Base-by-base conservation (phyloP, 2,329 filamentous ascomycete genomes). In the Sclerotinia glacialis region DNA sequence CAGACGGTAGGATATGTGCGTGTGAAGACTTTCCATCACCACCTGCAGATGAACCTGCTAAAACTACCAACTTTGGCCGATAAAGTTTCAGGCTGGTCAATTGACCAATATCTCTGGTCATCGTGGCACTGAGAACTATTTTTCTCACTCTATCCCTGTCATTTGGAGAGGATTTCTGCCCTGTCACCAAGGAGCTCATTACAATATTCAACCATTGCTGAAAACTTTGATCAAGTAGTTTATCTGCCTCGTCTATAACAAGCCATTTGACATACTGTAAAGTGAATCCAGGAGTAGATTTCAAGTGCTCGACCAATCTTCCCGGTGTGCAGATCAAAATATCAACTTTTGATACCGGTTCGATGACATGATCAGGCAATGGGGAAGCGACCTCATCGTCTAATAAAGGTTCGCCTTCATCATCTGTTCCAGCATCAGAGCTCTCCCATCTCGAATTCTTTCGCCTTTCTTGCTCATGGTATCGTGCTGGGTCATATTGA, bases 171-270 rank as follows among this genome's bases (percentile, higher is more conserved):
- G 16, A 37, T 16, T 37, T 47, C 5, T 64, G 40, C 63, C 42
- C 58, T 31, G 34, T 34, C 42, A 58, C 21, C 82, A 69, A 91
- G 81, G 54, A 81, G 80, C 88, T 85, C 74, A 92, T 88, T 8
- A 95, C 85, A 0, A 89, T 80, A 50, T 88, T 86, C 3, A 96
- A 82, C 93, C 93, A 97, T 73, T 94, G 90, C 76, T 97, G 93
- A 77, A 95, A 97, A 74, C 90, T 93, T 77, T 98, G 92, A 53
- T 93, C 90, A 7, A 98, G 84, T 16, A 98, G 81, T 75, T 95
- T 92, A 77, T 98, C 94, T 14, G 94, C 95, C 78, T 98, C 94
- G 73, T 98, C 94, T 55, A 97, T 90, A 3, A 97, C 86, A 0
- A 98, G 82, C 93, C 93, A 98, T 68, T 91, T 86, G 5, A 97